Evolutionary conservation across 2,329 filamentous ascomycete genomes (phyloP).

Genomic region (Fusarium acutatum): DNA sequence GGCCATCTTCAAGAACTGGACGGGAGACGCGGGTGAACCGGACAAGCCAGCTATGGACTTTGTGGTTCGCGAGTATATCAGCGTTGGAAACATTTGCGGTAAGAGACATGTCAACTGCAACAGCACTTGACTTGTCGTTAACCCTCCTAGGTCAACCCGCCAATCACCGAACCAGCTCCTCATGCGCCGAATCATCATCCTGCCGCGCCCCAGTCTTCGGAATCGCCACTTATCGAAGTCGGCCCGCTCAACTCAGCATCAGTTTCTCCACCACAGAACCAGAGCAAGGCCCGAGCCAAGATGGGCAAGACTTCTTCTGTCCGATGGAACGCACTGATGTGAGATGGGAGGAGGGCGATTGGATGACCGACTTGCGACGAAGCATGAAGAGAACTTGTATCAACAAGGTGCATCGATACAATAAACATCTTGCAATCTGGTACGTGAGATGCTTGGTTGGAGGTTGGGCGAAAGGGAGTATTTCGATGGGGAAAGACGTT

Average conservation of each 20-base stretch:
- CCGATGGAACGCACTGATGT: slow-evolving; percentile 42
- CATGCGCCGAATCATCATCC: slow-evolving; percentile 21
- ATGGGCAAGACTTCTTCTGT: slow-evolving; percentile 33
- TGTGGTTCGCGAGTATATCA: slow-evolving; percentile 39
- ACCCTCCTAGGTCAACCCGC: slow-evolving; percentile 24
- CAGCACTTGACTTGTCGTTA: background rate
- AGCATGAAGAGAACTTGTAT: slow-evolving; percentile 37
- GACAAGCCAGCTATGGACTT: slow-evolving; percentile 44
- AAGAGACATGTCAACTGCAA: background rate
- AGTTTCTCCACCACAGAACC: slow-evolving; percentile 41
- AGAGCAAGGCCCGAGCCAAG: background rate
- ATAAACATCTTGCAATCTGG: slow-evolving; percentile 47
- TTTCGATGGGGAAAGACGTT: slow-evolving; percentile 35
- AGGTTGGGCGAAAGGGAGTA: slow-evolving; percentile 39
- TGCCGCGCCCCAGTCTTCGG: slow-evolving; percentile 38
- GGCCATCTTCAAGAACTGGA: slow-evolving; percentile 44
- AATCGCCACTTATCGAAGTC: slow-evolving; percentile 40
- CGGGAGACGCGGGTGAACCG: slow-evolving; percentile 1
- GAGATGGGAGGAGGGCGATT: slow-evolving; percentile 35
- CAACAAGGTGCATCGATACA: slow-evolving; percentile 41
- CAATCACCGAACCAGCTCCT: slow-evolving; percentile 15
- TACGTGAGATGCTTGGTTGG: slow-evolving; percentile 37
- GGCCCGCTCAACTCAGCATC: slow-evolving; percentile 41
- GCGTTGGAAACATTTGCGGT: slow-evolving; percentile 44
- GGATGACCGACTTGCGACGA: slow-evolving; percentile 29